Evolutionary conservation across 495 filamentous ascomycete genomes (phyloP), one percentile per base, ranked within the genome.

Genomic region (Penicillium antarcticum): DNA sequence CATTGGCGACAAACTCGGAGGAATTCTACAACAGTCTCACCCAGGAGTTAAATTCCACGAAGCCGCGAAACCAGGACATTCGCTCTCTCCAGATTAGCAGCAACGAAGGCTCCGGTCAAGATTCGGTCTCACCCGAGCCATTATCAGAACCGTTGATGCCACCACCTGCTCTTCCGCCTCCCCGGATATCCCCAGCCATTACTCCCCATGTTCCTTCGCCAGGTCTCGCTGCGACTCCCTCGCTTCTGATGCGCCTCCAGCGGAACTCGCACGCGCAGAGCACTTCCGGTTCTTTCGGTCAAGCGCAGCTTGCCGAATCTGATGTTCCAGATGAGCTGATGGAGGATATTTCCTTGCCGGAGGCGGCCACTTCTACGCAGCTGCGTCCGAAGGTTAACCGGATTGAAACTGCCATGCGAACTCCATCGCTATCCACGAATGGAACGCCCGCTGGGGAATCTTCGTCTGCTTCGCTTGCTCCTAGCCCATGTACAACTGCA

Each of bases 201-300:
- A 65, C 67, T 45, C 71, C 71, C 1, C 71, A 76, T 21, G 34
- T 63, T 16, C 62, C 67, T 39, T 56, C 63, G 0, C 64, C 61
- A 19, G 61, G 67, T 29, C 68, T 64, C 34, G 78, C 90, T 13
- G 89, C 87, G 16, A 94, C 90, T 2, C 90, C 90, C 0, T 88
- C 89, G 13, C 91, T 89, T n/a, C 66, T 95, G 52, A 92, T 95
- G 84, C 87, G 82, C 43, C 78, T 85, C 19, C 78, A 81, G 39
- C 69, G 71, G 42, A 67, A 67, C 17, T 70, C 68, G 29, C 72
- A 69, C 46, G 40, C 50, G 3, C 63, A 57, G 31, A 61, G 53
- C 24, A 45, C 53, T 4, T 47, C 60, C 0, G 55, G 53, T 36
- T 65, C 67, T 24, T 65, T 65, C 16, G 64, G 57, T 18, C 70